Base-by-base conservation (phyloP, 257 asterid genomes). In the Anisodus acutangulus region DNA sequence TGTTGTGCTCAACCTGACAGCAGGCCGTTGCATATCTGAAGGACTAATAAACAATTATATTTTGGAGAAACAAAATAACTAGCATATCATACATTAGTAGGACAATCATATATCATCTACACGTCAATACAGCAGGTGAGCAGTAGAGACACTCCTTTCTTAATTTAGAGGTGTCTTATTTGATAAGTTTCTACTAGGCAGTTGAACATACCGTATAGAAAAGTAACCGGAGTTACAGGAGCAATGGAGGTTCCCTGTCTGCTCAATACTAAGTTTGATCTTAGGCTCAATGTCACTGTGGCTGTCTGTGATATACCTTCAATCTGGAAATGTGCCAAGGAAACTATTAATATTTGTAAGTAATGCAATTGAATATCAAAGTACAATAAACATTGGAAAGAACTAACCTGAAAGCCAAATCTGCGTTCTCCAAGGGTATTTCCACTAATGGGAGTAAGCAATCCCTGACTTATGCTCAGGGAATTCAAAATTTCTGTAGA, bases 181-280 rank as follows among this genome's bases (percentile, higher is more conserved):
- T 59, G 2, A 9, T 7, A 82, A 49, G 43, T 85, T 78, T 43
- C 70, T 55, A 17, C 35, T 3, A 66, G 49, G 39, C 39, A 41
- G 37, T 59, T 64, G 47, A 63, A 83, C 90, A 78, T 91, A 96
- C 99, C 99, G 15, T 93, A 96, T 83, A 96, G 97, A 87, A 96
- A 96, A 41, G 98, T 90, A 62, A 94, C 90, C 3, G 98, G 98
- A 83, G 92, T 78, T 15, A 93, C 91, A 17, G 97, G 90, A 89
- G 98, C 87, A 89, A 96, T 92, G 2, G 97, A 88, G 49, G 97
- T 94, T 85, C 97, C 95, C 78, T 93, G 97, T 89, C 97, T 88
- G 82, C 89, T 93, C 64, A 92, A 85, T 64, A 96, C 88, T 63
- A 74, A 78, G 85, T 91, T 84, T 53, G 98, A 88, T 62, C 92